Base-by-base conservation (phyloP, 2,329 filamentous ascomycete genomes). In the Phyllosticta capitalensis region DNA sequence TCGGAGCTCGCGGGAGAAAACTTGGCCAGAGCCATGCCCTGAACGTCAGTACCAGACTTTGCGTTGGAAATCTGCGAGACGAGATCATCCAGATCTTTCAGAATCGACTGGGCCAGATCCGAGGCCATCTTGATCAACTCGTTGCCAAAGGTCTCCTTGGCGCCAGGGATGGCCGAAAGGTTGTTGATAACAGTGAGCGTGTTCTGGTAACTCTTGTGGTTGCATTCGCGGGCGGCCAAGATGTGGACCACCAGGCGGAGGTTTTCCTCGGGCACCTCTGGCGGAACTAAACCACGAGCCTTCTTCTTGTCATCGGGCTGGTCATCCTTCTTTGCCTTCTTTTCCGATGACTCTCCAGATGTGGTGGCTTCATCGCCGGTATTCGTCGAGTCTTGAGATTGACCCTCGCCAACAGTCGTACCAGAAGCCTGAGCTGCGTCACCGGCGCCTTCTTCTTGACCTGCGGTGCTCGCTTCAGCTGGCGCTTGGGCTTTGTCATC, bases 161-260 rank as follows among this genome's bases (percentile, higher is more conserved):
- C 91, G 12, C 88, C 90, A 17, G 92, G 91, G 62, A 99, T 94
- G 48, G 89, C 87, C 5, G 92, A 97, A 51, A 99, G 81, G 68
- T 97, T 96, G 77, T 96, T 97, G 78, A 99, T 96, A n/a, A 95
- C 95, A 17, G 92, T 94, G 58, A 99, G 83, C 0, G 94, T 97
- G 73, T 97, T 95, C 70, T 94, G 89, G 81, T 99, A 99, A 0
- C 94, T 97, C 79, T 96, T 96, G 63, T 90, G 92, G 69, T 90
- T 96, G 75, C 94, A 99, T 73, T 99, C 94, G 54, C 92, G 88
- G 63, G 92, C 92, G 51, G 95, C 90, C 65, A 99, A 89, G 60
- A 99, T 96, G 71, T 94, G 94, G 66, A 97, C 89, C n/a, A 99
- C 91, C 60, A 97, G 79, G 61, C 89, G 89, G 60, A 99, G 82